phyloP scores from a whole-genome alignment of 1,284 basidiomycete genomes.

The Cryptococcus amylolentus region DNA sequence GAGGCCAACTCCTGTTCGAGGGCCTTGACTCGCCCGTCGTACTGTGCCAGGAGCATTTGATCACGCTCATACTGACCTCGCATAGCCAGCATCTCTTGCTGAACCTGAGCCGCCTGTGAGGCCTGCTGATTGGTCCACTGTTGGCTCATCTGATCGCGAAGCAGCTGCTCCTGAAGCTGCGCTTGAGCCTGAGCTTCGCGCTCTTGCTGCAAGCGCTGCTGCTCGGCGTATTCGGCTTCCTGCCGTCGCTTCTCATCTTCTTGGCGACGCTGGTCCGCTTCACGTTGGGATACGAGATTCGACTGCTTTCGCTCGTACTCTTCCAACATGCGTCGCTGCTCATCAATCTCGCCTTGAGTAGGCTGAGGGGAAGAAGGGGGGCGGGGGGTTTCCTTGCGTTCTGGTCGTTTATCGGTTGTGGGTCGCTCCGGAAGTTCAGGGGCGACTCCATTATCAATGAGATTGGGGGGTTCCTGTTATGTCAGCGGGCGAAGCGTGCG shows the following conservation, averaged over 20 bases:
- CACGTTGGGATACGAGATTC: slow-evolving; percentile 70
- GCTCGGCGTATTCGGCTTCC: slow-evolving; percentile 80
- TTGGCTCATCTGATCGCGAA: slow-evolving; percentile 74
- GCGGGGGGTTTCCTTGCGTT: slow-evolving; percentile 56
- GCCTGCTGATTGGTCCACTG: slow-evolving; percentile 60
- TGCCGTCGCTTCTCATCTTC: slow-evolving; percentile 75
- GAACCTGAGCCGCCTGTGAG: slow-evolving; percentile 62
- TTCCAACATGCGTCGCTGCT: slow-evolving; percentile 92
- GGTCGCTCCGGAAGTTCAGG: slow-evolving; percentile 88
- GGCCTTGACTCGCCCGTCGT: slow-evolving; percentile 93
- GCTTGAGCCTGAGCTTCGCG: slow-evolving; percentile 83
- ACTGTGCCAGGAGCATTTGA: slow-evolving; percentile 96
- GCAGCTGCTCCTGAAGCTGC: slow-evolving; percentile 74
- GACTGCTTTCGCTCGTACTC: slow-evolving; percentile 96
- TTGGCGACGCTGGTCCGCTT: slow-evolving; percentile 75
- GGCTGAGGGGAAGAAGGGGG: slow-evolving; percentile 62
- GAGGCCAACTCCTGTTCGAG: slow-evolving; percentile 86
- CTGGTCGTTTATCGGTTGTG: slow-evolving; percentile 52
- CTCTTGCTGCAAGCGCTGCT: slow-evolving; percentile 62
- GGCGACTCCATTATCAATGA: slow-evolving; percentile 74
- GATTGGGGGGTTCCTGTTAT: slow-evolving; percentile 81
- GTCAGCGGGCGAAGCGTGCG: slow-evolving; percentile 4
- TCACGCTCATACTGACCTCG: slow-evolving; percentile 97
- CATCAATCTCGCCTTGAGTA: slow-evolving; percentile 73
- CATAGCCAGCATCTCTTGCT: slow-evolving; percentile 88